Evolutionary conservation across 1,284 basidiomycete species (phyloP), one percentile per base, ranked within the genome.

Genomic region (Sporisorium graminicola): DNA sequence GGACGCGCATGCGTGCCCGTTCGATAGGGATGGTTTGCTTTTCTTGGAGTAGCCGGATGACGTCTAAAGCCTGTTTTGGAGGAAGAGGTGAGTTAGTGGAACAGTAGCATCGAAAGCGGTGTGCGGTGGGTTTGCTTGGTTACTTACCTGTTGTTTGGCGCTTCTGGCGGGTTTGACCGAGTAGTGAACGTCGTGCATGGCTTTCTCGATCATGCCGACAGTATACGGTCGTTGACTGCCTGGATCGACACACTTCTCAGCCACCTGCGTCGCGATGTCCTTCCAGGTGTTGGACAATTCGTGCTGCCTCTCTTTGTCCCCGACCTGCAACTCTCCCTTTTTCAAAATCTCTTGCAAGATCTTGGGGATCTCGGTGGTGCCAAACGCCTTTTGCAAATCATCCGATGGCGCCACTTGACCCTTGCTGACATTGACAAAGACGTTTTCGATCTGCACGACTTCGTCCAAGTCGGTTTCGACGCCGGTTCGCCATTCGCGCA

Each of bases 201-300:
- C 95, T 87, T 98, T 99, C 84, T 99, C 97, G 72, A 99, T 94
- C 89, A 99, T 94, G 22, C 93, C 92, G 50, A 96, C 94, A 2
- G 95, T 92, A 86, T 98, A 95, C 5, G 95, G 94, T 26, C 91
- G 88, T 82, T 94, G 91, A 3, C 94, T 96, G 3, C 88, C 87
- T 1, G 96, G 97, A 82, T 99, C 95, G 37, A 98, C 94, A 66
- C 93, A 97, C 88, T 95, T 95, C 86, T 95, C 94, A 1, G 94
- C 91, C 5, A 99, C 94, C 47, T 94, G 90, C 0, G 94, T 97
- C 2, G 94, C 94, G 72, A 99, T 97, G 84, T 99, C 97, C 78
- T 91, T 92, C 70, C 93, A 92, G 43, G 97, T 86, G 3, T 93
- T 90, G 6, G 90, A 88, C 7, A 98, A 89, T 80, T 98, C 94